Evolutionary conservation across 176 grass and related monocot species (phyloP).

Genomic region (Themeda triandra): DNA sequence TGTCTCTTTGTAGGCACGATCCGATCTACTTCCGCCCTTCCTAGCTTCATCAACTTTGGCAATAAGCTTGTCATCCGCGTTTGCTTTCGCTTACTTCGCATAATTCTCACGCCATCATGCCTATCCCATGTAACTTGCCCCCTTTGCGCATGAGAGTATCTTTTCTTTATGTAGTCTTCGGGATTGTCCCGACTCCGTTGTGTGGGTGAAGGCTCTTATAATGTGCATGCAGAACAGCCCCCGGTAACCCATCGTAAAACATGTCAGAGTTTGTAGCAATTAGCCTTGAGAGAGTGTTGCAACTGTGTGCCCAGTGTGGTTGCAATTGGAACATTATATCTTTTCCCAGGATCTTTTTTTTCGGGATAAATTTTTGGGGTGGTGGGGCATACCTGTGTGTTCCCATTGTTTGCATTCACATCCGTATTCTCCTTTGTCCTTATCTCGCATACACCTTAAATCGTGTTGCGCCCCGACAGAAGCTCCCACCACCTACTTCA

Average conservation of each 20-base stretch:
- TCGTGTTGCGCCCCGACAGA: not conserved
- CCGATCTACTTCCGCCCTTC: not conserved
- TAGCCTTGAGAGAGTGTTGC: too few relatives aligned
- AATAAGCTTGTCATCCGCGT: not conserved
- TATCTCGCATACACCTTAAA: not conserved
- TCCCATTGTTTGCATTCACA: not conserved
- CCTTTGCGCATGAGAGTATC: not conserved
- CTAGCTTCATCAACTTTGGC: not conserved
- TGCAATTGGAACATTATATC: too few relatives aligned
- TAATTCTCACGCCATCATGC: not conserved
- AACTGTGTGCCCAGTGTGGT: too few relatives aligned
- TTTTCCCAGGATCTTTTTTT: too few relatives aligned
- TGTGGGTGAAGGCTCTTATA: not conserved
- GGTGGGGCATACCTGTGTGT: not conserved
- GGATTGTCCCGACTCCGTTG: not conserved
- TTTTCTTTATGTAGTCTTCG: not conserved
- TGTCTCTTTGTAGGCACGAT: not conserved
- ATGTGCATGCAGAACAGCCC: not conserved
- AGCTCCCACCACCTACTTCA: not conserved
- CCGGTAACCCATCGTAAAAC: too few relatives aligned
- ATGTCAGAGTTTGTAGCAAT: too few relatives aligned
- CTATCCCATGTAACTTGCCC: too few relatives aligned
- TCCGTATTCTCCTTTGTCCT: not conserved
- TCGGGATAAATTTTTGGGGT: too few relatives aligned
- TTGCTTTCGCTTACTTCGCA: not conserved